Evolutionary conservation across 108 stramenopile genomes (phyloP), one percentile per base, ranked within the genome.

Genomic region (Mayamaea pseudoterrestris): DNA sequence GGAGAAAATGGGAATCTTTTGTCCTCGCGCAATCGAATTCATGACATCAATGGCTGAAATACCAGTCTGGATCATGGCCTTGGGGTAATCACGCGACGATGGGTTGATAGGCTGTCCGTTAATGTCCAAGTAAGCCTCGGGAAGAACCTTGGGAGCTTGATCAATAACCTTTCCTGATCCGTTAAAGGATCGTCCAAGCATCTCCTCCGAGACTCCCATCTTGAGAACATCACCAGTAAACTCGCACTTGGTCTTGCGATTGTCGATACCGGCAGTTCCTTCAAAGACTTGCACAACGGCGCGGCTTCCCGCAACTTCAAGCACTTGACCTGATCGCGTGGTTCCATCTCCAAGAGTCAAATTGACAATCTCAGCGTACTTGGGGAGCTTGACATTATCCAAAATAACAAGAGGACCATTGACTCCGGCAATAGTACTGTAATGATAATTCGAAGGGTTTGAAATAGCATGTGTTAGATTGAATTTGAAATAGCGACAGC

Each of bases 221-320:
- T 96, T 95, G 18, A 97, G 59, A 16, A 95, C 93, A 49, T 98
- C 98, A 26, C 98, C 98, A 40, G 95, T 96, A 71, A 99, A 98
- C 61, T 96, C 93, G 42, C 93, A 93, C 28, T 68, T 67, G 16
- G 98, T 99, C 58, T 94, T 90, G 39, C 94, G 71, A 80, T 99
- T 99, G 66, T 99, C 98, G 61, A 99, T 97, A 30, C 94, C 98
- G 27, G 94, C 90, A 26, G 98, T 99, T 37, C 98, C 98, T 64
- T 99, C 98, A 63, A 99, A 99, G 31, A 99, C 96, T 69, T 99
- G 97, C 9, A 99, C 98, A 23, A 99, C 96, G 30, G 98, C 98
- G 50, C 90, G 85, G 63, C 55, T 76, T 27, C 98, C 98, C 20
- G 93, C 68, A 27, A 99, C 94, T 64, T 99, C 98, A 27, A 99